phyloP scores from a whole-genome alignment of 2,329 filamentous ascomycete species.

The Pseudogymnoascus sp. region DNA sequence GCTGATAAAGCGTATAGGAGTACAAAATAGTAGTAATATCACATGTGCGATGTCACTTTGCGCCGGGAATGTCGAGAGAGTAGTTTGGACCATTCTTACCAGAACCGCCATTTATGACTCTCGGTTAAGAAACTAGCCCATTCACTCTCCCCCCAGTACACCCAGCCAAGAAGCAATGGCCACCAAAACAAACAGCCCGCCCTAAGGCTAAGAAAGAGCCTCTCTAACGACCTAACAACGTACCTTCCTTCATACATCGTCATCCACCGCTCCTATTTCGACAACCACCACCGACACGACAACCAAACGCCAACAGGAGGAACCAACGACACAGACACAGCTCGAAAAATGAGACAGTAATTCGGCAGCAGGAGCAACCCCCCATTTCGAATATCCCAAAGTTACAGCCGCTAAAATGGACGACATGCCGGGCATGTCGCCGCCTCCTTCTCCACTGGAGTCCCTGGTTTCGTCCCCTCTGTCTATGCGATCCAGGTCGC shows the following conservation, averaged over 20 bases:
- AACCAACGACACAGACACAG: background rate
- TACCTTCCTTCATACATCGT: conserved; percentile 7
- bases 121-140: background rate
- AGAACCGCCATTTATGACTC: background rate
- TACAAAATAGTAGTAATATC: background rate
- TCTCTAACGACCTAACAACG: background rate
- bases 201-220: conserved; percentile 3
- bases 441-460: background rate
- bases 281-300: background rate
- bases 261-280: background rate
- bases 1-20: background rate
- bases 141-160: background rate
- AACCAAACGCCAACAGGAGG: background rate
- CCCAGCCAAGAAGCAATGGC: background rate
- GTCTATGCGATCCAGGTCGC: conserved; percentile 31
- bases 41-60: background rate
- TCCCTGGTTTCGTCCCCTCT: conserved; percentile 29
- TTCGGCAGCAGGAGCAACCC: background rate
- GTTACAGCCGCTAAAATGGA: background rate
- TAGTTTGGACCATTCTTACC: background rate
- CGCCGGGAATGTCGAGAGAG: background rate
- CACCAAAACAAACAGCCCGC: background rate
- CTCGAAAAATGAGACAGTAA: background rate
- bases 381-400: background rate
- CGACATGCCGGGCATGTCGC: background rate